Base-by-base conservation (phyloP, 805 yeast species). In the Pichia ethanolica region DNA sequence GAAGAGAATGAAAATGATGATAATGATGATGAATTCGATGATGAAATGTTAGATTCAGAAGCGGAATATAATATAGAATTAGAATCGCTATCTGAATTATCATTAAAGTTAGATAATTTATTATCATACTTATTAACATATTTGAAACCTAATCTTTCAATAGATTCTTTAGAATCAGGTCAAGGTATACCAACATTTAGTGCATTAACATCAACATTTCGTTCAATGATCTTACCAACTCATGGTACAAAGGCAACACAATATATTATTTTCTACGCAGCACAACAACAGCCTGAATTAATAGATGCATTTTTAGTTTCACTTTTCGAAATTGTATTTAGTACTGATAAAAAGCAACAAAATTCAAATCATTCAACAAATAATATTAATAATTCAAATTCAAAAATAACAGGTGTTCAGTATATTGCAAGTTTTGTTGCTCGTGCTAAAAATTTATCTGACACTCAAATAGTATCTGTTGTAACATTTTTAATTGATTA, bases 381-480 rank as follows among this genome's bases (percentile, higher is more conserved):
- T 8, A 45, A 26, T 33, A 33, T 14, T 5, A 40, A 47, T 26
- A 50, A 42, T 25, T 11, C 43, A 9, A 44, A 45, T 38, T 20
- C 20, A n/a, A 78, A 95, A 57, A 80, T 89, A 56, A 90, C 90
- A 70, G 86, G 97, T 3, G 77, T 90, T 77, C 98, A 93, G 66
- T 91, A 93, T 63, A 74, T 91, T 48, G 83, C 96, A 1, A 88
- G 97, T 3, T 91, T 82, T 61, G 79, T 91, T 51, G 93, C 98
- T 1, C 77, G 99, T 49, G 96, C 96, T 10, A 80, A 81, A 54
- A 77, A 78, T 39, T 71, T 91, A 32, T 71, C 86, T 1, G 78
- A 78, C 46, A 73, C 79, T 37, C 97, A 91, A 66, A 74, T 93
- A 25, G 74, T 83, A 7, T 86, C 86, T 64, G 90, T 93, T 13